Evolutionary conservation across 2,329 filamentous ascomycete genomes (phyloP).

Genomic region (Orbilia oligospora): DNA sequence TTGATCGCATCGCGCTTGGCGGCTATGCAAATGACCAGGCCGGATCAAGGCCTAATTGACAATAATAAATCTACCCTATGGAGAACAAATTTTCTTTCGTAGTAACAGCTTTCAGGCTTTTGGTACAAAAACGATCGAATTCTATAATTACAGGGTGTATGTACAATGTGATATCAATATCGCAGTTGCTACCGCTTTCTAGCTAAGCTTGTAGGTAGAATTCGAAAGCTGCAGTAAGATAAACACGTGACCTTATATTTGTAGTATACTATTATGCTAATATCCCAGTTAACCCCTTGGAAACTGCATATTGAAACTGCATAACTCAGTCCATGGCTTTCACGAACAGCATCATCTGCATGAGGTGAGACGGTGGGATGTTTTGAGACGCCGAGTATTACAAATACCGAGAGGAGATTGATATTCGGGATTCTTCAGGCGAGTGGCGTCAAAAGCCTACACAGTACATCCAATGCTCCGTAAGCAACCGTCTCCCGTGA

Average conservation of each 20-base stretch:
- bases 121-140: background rate
- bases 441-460: constrained; percentile 55
- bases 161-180: constrained; percentile 23
- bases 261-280: background rate
- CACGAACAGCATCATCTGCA: constrained; percentile 6
- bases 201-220: background rate
- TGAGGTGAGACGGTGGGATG: constrained; percentile 24
- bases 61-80: background rate
- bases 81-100: background rate
- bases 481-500: constrained; percentile 35
- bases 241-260: constrained; percentile 16
- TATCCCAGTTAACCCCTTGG: constrained; percentile 10
- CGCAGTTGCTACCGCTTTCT: constrained; percentile 1
- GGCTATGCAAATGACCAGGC: constrained; percentile 11
- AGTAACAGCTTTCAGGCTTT: background rate
- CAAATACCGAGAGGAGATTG: constrained; percentile 46
- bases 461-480: background rate
- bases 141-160: constrained; percentile 39
- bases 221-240: background rate
- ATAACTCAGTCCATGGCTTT: constrained; percentile 1
- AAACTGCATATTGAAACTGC: constrained; percentile 22
- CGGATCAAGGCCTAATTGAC: too few species aligned
- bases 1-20: constrained; percentile 50
- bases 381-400: constrained; percentile 27
- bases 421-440: constrained; percentile 39